A percentile compares a stretch with the other conserved stretches of the same genome.
Evolutionary conservation across 2,329 filamentous ascomycete species (phyloP).

Genomic region (Hymenoscyphus linearis): DNA sequence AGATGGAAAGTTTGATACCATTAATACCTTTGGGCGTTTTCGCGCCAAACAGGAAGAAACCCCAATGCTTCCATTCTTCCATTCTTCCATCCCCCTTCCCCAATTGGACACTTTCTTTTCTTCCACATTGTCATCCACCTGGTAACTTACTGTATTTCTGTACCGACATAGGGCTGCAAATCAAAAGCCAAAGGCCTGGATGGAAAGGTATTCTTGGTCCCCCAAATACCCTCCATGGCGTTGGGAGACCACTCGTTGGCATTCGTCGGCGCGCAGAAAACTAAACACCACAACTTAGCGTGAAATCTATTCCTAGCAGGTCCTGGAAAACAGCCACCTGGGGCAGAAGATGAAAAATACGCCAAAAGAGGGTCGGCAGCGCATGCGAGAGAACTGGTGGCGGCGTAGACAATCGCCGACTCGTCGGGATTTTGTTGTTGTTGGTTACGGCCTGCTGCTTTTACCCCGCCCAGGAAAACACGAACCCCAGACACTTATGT

Average conservation of each 20-base stretch:
- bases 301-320: slow-evolving; percentile 23
- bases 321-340: slow-evolving; percentile 1
- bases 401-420: not conserved
- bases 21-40: slow-evolving; percentile 5
- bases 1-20: slow-evolving; percentile 1
- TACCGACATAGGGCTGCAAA: not conserved
- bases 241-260: not conserved
- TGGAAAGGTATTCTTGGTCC: not conserved
- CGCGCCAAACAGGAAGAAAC: not conserved
- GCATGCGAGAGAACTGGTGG: not conserved
- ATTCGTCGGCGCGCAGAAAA: not conserved
- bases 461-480: slow-evolving; percentile 1
- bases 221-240: too few species aligned
- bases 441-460: slow-evolving; percentile 15
- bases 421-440: slow-evolving; percentile 12
- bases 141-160: not conserved
- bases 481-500: slow-evolving; percentile 9
- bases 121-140: not conserved
- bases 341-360: not conserved
- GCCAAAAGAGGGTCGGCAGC: not conserved
- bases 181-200: not conserved
- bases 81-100: not conserved
- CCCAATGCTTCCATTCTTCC: not conserved
- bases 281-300: slow-evolving; percentile 11
- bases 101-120: not conserved